Base-by-base conservation (phyloP, 768 basidiomycete genomes). In the Podaxis mareebaensis region DNA sequence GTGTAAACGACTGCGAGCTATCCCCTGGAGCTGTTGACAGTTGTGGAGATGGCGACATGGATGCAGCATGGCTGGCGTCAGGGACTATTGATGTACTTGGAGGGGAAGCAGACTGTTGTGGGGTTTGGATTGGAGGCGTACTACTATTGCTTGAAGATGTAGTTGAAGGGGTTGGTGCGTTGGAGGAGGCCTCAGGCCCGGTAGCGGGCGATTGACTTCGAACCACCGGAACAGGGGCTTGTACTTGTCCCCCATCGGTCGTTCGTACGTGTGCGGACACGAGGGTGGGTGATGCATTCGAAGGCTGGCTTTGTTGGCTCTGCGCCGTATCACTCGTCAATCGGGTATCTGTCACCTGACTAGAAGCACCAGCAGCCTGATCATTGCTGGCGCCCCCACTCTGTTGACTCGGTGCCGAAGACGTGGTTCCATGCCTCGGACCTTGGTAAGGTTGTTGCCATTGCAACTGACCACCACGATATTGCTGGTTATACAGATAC, bases 391-490 rank as follows among this genome's bases (percentile, higher is more conserved):
- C 44, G 7, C 22, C 44, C 12, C 36, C 13, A 30, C 8, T 22
- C 49, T 38, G 53, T 44, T 54, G 51, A 39, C 6, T 38, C 17
- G 39, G n/a, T 8, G 44, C 39, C 20, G 20, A 46, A 30, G 46
- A n/a, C 24, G 62, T 24, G 48, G 22, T 20, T 6, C 59, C 63
- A 36, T 24, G 54, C 4, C 53, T 39, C 24, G 69, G 67, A 7
- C 69, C 69, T 58, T 66, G 64, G 48, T 70, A 70, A 5, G 69
- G 68, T 11, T 64, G 61, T 39, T 70, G 69, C 69, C 69, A 70
- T 40, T 66, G 66, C n/a, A 70, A 51, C 22, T 64, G 61, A 13
- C 64, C 62, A 55, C 57, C 53, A 8, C 61, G 60, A 57, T 67
- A 66, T 46, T 65, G 53, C 33, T 65, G 53, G 46, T 48, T 51